Conservation (phyloP, 805 yeast species). For the Dipodascus albidus region DNA sequence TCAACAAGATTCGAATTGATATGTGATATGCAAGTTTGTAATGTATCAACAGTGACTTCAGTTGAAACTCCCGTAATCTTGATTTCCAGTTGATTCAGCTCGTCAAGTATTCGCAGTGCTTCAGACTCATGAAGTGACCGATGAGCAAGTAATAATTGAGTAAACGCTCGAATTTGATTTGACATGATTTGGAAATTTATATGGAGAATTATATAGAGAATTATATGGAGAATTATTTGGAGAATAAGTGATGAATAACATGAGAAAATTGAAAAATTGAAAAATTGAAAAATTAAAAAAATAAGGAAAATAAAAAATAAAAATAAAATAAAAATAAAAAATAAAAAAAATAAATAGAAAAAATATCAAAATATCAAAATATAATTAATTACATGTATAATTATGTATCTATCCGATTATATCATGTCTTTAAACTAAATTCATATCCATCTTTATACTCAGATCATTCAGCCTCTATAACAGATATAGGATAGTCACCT, state of each 20-base stretch:
- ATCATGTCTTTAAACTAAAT: too few species aligned
- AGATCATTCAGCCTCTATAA: not conserved
- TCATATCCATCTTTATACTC: too few species aligned
- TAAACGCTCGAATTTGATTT: constrained; percentile 4
- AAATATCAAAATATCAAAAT: too few species aligned
- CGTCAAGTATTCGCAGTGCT: constrained; percentile 2
- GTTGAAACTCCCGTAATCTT: not conserved
- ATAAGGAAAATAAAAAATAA: too few species aligned
- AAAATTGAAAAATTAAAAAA: too few species aligned
- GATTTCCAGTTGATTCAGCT: not conserved
- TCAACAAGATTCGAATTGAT: constrained; percentile 24
- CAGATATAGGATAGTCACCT: constrained; percentile 38
- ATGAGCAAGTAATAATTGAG: constrained; percentile 6
- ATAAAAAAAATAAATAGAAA: too few species aligned
- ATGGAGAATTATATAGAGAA: not conserved
- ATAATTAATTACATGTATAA: too few species aligned
- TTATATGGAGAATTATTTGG: not conserved
- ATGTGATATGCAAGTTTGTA: constrained; percentile 11
- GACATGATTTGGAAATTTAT: not conserved
- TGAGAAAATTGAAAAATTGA: too few species aligned
- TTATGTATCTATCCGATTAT: too few species aligned
- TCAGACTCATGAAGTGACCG: constrained; percentile 6
- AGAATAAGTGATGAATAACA: too few species aligned
- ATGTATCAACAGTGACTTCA: constrained; percentile 1
- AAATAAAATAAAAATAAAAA: too few species aligned